Base-by-base conservation (phyloP, 345 rosid species). In the Brassica rapa region DNA sequence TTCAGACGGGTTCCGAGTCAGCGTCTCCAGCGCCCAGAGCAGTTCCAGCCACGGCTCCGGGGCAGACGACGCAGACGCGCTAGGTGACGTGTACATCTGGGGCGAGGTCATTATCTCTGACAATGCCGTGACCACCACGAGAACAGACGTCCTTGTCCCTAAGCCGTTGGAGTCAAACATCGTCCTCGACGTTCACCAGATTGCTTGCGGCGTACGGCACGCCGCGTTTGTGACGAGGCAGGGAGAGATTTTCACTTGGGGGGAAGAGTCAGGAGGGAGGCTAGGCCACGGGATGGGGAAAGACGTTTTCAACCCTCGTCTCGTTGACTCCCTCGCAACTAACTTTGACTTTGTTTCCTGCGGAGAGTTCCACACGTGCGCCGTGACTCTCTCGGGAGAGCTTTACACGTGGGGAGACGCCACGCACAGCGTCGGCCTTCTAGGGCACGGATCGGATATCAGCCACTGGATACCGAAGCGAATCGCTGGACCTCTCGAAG, bases 401-500 rank as follows among this genome's bases (percentile, higher is more conserved):
- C 83, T 95, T 56, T 95, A 88, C 76, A 91, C 98, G 0, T 95
- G 97, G 98, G 99, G 99, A 64, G 98, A 95, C 55, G 99, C 97
- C 33, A 89, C 93, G 0, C 92, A 91, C 81, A 89, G 89, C 82
- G 92, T 90, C 9, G 99, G 99, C 23, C 94, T 95, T 85, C 90
- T 32, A 32, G 35, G 35, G 4, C 30, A 27, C 4, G 30, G 30
- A 3, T 27, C 30, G 4, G 30, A 3, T 27, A 27, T 27, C 30
- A 27, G 30, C 4, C 30, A 27, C 30, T 27, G 30, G 30, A 27
- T 27, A 27, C 30, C 30, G 30, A 27, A 27, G 30, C 4, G 30
- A 27, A 27, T 27, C 30, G 30, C 30, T 0, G 30, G 30, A 0
- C 30, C 30, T 27, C 30, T 27, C 30, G 30, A 27, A 4, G 30